Base-by-base conservation (phyloP, 2,329 filamentous ascomycete genomes). In the Ascochyta clinopodiicola region DNA sequence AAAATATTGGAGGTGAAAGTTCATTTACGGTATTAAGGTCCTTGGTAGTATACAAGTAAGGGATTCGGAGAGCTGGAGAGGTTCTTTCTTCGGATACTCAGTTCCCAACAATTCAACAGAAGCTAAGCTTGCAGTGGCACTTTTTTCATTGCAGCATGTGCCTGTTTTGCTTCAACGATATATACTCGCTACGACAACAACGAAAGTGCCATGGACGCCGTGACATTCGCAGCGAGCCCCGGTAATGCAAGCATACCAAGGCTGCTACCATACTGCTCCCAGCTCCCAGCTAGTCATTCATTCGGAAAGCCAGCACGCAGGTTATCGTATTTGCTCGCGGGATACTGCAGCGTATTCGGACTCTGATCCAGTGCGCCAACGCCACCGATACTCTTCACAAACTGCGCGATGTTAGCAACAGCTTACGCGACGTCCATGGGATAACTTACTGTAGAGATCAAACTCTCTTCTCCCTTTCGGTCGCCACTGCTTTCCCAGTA, bases 321-420 rank as follows among this genome's bases (percentile, higher is more conserved):
- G 68, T 92, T 92, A 46, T 90, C 88, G 64, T 90, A 92, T 77
- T 88, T 89, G 42, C 81, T 86, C 44, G 82, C 75, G 4, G 88
- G 88, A 68, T 86, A 91, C 35, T 77, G 75, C 34, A 91, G 70
- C 63, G 86, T 85, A 62, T 91, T 91, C 17, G 79, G 65, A 45
- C 75, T 78, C 67, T 77, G 76, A 57, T 86, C 79, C 31, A 91
- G 75, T 1, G 66, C 74, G 4, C 63, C 62, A 0, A 76, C 71
- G 0, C 86, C 86, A 17, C 86, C 88, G 10, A 91, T 74, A 0
- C 75, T 78, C 29, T 83, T 79, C 1, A 89, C 84, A 15, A 68
- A 75, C 71, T 75, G 38, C 12, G 43, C 2, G 3, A 0, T 22
- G 43, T 68, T 25, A 65, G 60, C 21, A n/a, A 19, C 1, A 22